A percentile compares a stretch with the other conserved stretches of the same genome.
phyloP scores from a whole-genome alignment of 179 eudicot species.

The Spergularia azorica region DNA sequence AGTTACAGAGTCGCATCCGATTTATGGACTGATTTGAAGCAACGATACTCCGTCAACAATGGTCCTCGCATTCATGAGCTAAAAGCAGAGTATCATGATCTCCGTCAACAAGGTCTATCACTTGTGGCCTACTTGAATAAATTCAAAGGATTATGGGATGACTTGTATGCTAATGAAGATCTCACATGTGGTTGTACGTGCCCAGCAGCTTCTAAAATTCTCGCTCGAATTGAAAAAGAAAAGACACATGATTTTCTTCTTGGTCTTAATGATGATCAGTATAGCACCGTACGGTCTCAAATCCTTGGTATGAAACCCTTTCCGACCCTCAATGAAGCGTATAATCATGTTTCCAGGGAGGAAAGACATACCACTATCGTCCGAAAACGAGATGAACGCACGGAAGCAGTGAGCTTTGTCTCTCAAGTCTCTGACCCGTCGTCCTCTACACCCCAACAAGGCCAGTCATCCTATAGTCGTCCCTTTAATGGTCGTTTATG shows the following conservation, averaged over 20 bases:
- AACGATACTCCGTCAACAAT: background rate
- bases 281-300: background rate
- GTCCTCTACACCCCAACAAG: background rate
- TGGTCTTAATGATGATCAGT: slow-evolving; percentile 3
- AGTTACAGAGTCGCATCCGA: background rate
- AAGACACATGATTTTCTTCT: slow-evolving; percentile 11
- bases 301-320: background rate
- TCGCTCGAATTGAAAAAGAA: background rate
- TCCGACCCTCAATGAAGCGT: background rate
- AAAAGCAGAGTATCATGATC: background rate
- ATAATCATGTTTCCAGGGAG: background rate
- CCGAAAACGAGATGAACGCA: background rate
- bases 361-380: background rate
- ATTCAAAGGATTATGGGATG: background rate
- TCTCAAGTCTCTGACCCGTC: background rate
- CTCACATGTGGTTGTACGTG: background rate
- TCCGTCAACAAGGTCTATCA: background rate
- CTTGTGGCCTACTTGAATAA: background rate
- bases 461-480: too few species aligned
- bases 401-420: background rate
- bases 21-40: background rate
- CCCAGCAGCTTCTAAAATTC: background rate
- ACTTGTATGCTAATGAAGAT: background rate
- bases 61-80: background rate
- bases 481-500: too few species aligned